Evolutionary conservation across 1,139 yeast genomes (phyloP).

Genomic region (Blastobotrys raffinosifermentans): DNA sequence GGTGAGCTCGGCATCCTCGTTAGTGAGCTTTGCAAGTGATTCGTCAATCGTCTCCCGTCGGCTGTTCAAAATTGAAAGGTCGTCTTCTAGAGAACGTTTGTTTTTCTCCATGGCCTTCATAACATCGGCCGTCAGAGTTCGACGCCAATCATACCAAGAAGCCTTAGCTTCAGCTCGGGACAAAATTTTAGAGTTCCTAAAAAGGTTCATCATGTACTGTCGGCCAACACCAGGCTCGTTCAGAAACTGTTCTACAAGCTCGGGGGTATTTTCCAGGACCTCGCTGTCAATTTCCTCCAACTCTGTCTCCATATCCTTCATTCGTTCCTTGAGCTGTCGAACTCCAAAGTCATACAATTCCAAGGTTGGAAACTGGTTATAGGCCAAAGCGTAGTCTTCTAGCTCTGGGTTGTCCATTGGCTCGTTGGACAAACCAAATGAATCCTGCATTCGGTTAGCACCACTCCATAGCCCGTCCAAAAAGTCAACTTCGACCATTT

Average conservation of each 20-base stretch:
- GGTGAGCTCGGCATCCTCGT: neutral
- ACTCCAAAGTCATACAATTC: constrained; percentile 40
- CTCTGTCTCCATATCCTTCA: constrained; percentile 41
- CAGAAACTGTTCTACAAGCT: constrained; percentile 44
- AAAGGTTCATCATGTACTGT: constrained; percentile 40
- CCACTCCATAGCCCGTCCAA: constrained; percentile 27
- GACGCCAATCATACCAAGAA: constrained; percentile 57
- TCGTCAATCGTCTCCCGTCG: constrained; percentile 26
- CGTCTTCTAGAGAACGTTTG: constrained; percentile 19
- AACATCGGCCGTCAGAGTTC: constrained; percentile 31
- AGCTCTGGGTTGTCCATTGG: constrained; percentile 19
- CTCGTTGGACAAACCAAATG: constrained; percentile 22
- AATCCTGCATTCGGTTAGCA: constrained; percentile 25
- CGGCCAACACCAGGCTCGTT: constrained; percentile 37
- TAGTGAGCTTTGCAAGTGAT: constrained; percentile 24
- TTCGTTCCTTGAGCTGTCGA: constrained; percentile 39
- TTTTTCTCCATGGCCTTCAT: constrained; percentile 38
- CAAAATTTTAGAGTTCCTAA: constrained; percentile 45
- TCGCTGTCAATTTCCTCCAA: constrained; percentile 40
- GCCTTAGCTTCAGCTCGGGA: constrained; percentile 47
- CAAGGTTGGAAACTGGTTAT: constrained; percentile 27
- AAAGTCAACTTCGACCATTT: constrained; percentile 29
- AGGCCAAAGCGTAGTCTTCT: constrained; percentile 24
- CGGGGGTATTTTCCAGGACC: constrained; percentile 44
- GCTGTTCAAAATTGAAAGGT: constrained; percentile 13